Base-by-base conservation (phyloP, 2,329 filamentous ascomycete genomes). In the Juglanconis sp. region DNA sequence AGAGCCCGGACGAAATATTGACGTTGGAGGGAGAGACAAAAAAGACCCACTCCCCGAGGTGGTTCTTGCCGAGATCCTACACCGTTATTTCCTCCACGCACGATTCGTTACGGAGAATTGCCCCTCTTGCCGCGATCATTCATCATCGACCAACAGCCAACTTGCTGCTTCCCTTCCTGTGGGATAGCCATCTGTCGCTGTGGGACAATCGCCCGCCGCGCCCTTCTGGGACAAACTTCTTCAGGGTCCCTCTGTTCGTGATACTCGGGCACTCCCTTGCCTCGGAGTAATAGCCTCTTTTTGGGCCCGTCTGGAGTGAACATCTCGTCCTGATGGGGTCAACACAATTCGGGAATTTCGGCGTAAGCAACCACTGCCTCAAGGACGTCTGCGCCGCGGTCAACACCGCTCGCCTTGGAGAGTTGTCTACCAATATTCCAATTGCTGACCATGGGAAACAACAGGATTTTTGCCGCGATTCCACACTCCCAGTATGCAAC, bases 401-500 rank as follows among this genome's bases (percentile, higher is more conserved):
- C 35, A 6, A 5, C 32, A 17, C 1, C 30, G n/a, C 38, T 15
- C 15, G 4, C 17, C 50, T 62, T 57, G 24, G 24, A 24, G 36
- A 31, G 50, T 67, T 63, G 59, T 65, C 60, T 62, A 64, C 68
- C 71, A 65, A 70, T 62, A 57, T 60, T 63, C 67, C 67, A 63
- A 47, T 56, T 52, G 4, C 32, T 44, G 15, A 13, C 15, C 11
- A 44, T 17, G 11, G 6, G 44, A 8, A 31, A 9, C 9, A 61
- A 70, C 70, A 94, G 90, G 79, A 89, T 72, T 93, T 95, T 74
- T 95, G 91, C 81, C 88, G 85, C 72, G 90, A 93, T 77, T 90
- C 90, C 68, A 93, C 90, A 60, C 80, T 94, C 69, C 90, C 91
- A 57, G 81, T 94, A 69, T 95, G 90, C 81, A 94, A 94, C 87